Conservation (phyloP, 805 yeast genomes). For the Starmera caribaea region DNA sequence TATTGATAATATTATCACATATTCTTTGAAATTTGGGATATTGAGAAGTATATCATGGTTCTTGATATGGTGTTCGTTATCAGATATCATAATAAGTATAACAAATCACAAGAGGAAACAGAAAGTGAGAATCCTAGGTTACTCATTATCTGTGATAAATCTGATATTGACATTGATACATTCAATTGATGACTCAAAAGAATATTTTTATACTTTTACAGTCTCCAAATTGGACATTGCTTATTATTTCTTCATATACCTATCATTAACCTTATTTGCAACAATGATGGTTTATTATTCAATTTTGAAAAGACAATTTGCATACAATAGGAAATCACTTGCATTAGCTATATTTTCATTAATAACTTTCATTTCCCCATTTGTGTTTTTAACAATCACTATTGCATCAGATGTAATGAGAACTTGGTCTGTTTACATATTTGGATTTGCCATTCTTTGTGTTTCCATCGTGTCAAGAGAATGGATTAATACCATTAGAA, state of each 20-base stretch:
- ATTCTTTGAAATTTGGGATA: slow-evolving; percentile 26
- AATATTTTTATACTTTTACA: too few species aligned
- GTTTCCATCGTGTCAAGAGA: slow-evolving; percentile 53
- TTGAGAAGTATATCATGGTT: slow-evolving; percentile 31
- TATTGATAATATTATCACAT: slow-evolving; percentile 29
- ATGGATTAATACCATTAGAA: slow-evolving; percentile 48
- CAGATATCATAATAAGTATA: slow-evolving; percentile 37
- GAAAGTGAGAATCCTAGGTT: slow-evolving; percentile 22
- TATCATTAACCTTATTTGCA: slow-evolving; percentile 21
- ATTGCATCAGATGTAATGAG: slow-evolving; percentile 28
- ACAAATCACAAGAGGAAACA: slow-evolving; percentile 22
- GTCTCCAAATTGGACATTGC: too few species aligned
- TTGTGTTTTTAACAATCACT: slow-evolving; percentile 27
- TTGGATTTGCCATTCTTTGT: slow-evolving; percentile 38
- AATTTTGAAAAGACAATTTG: slow-evolving; percentile 28
- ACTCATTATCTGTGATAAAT: slow-evolving; percentile 20
- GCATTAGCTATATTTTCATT: slow-evolving; percentile 39
- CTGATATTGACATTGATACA: slow-evolving; percentile 16
- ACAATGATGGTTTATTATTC: slow-evolving; percentile 29
- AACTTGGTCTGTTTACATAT: slow-evolving; percentile 39
- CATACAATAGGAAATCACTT: slow-evolving; percentile 36
- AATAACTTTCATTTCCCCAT: slow-evolving; percentile 27
- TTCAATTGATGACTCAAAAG: slow-evolving; percentile 6
- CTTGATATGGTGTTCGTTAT: slow-evolving; percentile 43
- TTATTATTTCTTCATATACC: slow-evolving; percentile 20